Percentiles rank a stretch among this genome's conserved stretches.
These are phyloP conservation scores for Yarrowia sp. DNA, from an alignment of 805 yeast species.

Conservation along the genomic window DNA sequence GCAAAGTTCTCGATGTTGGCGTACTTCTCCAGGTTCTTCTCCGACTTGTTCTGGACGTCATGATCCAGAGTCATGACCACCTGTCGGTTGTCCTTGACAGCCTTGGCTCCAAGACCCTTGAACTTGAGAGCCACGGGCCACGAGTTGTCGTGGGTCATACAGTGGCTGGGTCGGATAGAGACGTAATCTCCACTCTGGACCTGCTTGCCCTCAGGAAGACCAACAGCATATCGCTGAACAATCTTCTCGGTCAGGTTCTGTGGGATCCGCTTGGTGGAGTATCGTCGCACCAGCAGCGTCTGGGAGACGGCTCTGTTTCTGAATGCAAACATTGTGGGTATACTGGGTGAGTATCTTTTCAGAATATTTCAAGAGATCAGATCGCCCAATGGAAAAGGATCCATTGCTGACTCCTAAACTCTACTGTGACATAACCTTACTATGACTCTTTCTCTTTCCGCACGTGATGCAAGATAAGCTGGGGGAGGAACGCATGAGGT, in stretches of 20 bases:
- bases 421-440: conserved; percentile 25
- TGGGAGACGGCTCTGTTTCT: conserved; percentile 21
- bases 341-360: no score
- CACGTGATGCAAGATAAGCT: conserved; percentile 32
- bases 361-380: conserved; percentile 6
- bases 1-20: conserved; percentile 89
- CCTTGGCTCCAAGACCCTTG: conserved; percentile 89
- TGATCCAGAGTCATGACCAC: conserved; percentile 97
- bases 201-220: conserved; percentile 72
- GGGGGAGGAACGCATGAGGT: no score
- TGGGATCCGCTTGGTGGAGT: conserved; percentile 41
- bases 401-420: conserved; percentile 39
- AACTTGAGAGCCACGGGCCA: conserved; percentile 99
- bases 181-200: conserved; percentile 95
- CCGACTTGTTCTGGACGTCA: conserved; percentile 93
- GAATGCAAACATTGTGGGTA: conserved; percentile 29
- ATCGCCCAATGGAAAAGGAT: conserved; percentile 30
- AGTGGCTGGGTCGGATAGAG: conserved; percentile 91
- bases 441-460: conserved; percentile 37
- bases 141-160: conserved; percentile 98
- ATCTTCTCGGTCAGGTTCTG: conserved; percentile 96
- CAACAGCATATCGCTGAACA: conserved; percentile 91
- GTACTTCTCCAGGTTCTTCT: conserved; percentile 87
- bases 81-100: conserved; percentile 84
- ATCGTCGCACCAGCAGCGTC: conserved; percentile 25